Percentiles rank a stretch among this genome's conserved stretches.
phyloP scores from a whole-genome alignment of 208 protist species.

The Crithidia thermophila region DNA sequence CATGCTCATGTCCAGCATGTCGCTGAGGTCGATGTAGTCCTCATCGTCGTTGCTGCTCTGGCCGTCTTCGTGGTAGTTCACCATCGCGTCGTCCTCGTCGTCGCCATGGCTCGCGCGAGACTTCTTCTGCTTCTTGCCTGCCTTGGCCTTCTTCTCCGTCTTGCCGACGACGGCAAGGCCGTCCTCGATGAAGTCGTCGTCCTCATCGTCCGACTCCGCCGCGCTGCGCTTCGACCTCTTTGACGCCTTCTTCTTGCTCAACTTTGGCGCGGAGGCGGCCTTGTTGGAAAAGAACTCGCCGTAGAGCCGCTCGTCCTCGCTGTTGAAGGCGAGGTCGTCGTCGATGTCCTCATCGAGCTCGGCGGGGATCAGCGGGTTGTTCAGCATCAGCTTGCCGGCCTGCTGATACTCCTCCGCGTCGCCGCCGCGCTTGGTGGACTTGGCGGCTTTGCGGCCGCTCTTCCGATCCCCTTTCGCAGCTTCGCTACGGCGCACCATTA shows the following conservation, averaged over 20 bases:
- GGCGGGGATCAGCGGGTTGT: constrained; percentile 83
- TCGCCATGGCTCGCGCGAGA: background rate
- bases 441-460: constrained; percentile 7
- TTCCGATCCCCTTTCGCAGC: constrained; percentile 12
- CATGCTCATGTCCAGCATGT: constrained; percentile 77
- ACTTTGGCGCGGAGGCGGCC: background rate
- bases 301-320: constrained; percentile 88
- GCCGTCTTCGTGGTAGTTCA: constrained; percentile 65
- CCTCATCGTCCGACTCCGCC: constrained; percentile 29
- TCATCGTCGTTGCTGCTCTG: constrained; percentile 62
- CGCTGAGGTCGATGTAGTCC: constrained; percentile 83
- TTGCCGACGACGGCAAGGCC: constrained; percentile 54
- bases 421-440: constrained; percentile 7
- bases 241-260: constrained; percentile 38
- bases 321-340: constrained; percentile 92
- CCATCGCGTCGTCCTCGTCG: constrained; percentile 48
- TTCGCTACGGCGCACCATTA: constrained; percentile 22
- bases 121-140: background rate
- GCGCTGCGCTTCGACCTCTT: constrained; percentile 4
- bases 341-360: constrained; percentile 92
- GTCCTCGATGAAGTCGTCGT: constrained; percentile 47
- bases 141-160: constrained; percentile 25
- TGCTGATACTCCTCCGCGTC: constrained; percentile 49
- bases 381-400: constrained; percentile 68
- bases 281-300: constrained; percentile 76